These are phyloP conservation scores for Paracoccidioides brasiliensis DNA, from an alignment of 2,329 filamentous ascomycete genomes.

Conservation along the genomic window DNA sequence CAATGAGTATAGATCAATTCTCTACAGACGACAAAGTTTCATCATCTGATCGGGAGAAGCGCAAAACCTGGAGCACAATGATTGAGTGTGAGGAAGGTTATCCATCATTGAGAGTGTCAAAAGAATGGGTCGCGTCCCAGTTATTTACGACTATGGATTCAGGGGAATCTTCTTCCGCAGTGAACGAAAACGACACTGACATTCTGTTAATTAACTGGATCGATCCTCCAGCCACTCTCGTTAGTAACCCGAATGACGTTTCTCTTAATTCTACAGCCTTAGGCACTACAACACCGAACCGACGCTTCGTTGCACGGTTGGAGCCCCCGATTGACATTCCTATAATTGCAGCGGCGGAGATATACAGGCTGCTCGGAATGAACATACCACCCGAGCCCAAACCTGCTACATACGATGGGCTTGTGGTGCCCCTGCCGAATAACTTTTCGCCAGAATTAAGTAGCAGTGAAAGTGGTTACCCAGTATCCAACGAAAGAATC, in stretches of 20 bases:
- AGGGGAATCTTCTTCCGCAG: conserved; percentile 15
- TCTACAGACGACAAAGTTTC: conserved; percentile 12
- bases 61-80: conserved; percentile 23
- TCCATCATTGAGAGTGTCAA: conserved; percentile 31
- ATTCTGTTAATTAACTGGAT: conserved; percentile 25
- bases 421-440: conserved; percentile 20
- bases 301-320: conserved; percentile 32
- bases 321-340: conserved; percentile 32
- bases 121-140: conserved; percentile 30
- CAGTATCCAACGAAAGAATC: conserved; percentile 20
- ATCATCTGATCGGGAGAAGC: conserved; percentile 12
- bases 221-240: conserved; percentile 27
- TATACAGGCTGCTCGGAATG: conserved; percentile 29
- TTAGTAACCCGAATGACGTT: conserved; percentile 23
- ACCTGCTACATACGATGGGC: conserved; percentile 26
- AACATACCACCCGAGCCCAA: conserved; percentile 29
- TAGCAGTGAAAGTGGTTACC: conserved; percentile 12
- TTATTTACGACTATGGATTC: conserved; percentile 20
- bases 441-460: conserved; percentile 14
- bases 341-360: conserved; percentile 27
- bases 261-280: conserved; percentile 27
- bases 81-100: conserved; percentile 35
- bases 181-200: conserved; percentile 14
- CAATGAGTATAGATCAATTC: conserved; percentile 22
- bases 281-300: conserved; percentile 26